Percentiles rank a stretch among this genome's conserved stretches.
These are phyloP conservation scores for Gossypium bickii DNA, from an alignment of 345 rosid genomes.

Conservation along the genomic window DNA sequence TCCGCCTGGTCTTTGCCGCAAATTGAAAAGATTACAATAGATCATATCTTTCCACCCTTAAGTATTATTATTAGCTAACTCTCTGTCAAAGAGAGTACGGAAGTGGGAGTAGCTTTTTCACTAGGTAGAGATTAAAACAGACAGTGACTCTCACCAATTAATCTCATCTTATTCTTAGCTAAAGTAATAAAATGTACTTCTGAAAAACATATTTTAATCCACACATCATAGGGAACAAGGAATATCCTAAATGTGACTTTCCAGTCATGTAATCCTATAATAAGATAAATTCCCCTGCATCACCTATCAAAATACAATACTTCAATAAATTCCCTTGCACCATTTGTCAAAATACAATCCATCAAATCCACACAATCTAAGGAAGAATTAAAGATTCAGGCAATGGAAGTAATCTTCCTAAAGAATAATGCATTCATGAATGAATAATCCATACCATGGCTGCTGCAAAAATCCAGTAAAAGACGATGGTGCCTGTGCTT, in stretches of 20 bases:
- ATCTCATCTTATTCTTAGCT: background rate
- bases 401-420: background rate
- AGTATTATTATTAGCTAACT: background rate
- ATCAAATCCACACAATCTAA: background rate
- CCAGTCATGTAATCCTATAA: background rate
- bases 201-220: background rate
- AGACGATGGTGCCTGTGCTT: slow-evolving; percentile 93
- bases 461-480: slow-evolving; percentile 92
- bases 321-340: background rate
- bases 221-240: background rate
- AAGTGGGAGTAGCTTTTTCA: background rate
- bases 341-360: background rate
- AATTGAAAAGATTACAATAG: background rate
- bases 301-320: background rate
- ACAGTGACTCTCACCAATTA: background rate
- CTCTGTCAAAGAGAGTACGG: background rate
- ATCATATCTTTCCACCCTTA: background rate
- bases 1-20: background rate
- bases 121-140: background rate
- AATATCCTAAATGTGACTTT: background rate
- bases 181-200: background rate
- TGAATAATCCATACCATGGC: slow-evolving; percentile 55
- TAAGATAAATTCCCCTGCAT: background rate
- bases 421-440: background rate
- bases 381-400: background rate